These are phyloP conservation scores for Pulveroboletus sp. DNA, from an alignment of 768 basidiomycete species.

Conservation along the genomic window DNA sequence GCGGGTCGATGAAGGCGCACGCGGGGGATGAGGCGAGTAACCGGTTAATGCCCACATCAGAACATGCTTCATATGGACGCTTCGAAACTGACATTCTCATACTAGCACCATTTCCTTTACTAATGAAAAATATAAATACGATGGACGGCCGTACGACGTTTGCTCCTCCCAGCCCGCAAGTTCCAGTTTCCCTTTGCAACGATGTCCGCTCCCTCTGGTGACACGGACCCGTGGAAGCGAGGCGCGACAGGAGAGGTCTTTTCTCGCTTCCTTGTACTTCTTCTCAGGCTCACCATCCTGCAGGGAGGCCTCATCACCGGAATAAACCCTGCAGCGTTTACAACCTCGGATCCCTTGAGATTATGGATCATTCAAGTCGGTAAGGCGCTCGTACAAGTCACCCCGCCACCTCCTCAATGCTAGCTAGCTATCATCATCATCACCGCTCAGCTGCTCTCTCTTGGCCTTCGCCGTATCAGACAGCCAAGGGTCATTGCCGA, in stretches of 20 bases:
- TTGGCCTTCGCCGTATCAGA: conserved; percentile 63
- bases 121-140: too few species aligned
- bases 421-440: conserved; percentile 71
- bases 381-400: conserved; percentile 28
- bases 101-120: too few species aligned
- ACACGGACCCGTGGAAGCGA: conserved; percentile 2
- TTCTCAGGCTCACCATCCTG: neutral
- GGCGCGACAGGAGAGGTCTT: conserved; percentile 23
- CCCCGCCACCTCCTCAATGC: neutral
- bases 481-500: conserved; percentile 88
- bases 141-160: too few species aligned
- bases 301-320: conserved; percentile 77
- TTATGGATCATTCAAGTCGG: conserved; percentile 80
- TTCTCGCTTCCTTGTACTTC: neutral
- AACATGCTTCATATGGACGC: too few species aligned
- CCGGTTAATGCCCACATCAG: too few species aligned
- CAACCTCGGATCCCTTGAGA: conserved; percentile 62
- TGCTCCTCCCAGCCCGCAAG: too few species aligned
- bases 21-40: neutral
- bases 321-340: conserved; percentile 64
- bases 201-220: conserved; percentile 38
- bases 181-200: too few species aligned
- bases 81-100: too few species aligned
- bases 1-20: neutral
- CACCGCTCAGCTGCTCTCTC: conserved; percentile 71